Percentiles rank a stretch among this genome's conserved stretches.
phyloP scores from a whole-genome alignment of 2,329 filamentous ascomycete species.

The Aspergillus clavatus region DNA sequence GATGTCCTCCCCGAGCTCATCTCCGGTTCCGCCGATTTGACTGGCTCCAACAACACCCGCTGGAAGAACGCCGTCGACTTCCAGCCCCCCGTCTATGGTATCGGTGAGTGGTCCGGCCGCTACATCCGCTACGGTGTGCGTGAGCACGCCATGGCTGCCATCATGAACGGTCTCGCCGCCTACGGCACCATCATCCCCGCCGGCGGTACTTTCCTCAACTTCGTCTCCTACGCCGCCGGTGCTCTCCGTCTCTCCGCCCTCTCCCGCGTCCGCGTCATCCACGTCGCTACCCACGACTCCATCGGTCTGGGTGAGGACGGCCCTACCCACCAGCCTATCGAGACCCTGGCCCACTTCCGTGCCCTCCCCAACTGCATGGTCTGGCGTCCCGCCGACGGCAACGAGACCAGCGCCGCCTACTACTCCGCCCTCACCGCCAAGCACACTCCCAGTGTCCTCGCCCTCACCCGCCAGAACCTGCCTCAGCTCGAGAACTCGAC shows the following conservation, averaged over 20 bases:
- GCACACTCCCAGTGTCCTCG: conserved; percentile 86
- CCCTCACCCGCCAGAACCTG: conserved; percentile 95
- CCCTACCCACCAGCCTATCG: conserved; percentile 97
- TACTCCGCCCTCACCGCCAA: conserved; percentile 89
- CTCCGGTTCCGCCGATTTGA: conserved; percentile 95
- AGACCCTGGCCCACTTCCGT: conserved; percentile 97
- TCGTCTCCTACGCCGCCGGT: conserved; percentile 95
- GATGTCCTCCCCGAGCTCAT: conserved; percentile 79
- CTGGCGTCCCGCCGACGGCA: conserved; percentile 96
- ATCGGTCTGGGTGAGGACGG: conserved; percentile 99
- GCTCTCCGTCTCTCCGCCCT: conserved; percentile 90
- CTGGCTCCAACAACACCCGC: conserved; percentile 95
- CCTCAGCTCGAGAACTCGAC: conserved; percentile 94
- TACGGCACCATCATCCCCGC: conserved; percentile 95
- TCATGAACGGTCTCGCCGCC: conserved; percentile 73
- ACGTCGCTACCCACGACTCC: conserved; percentile 97
- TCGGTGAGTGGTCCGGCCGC: conserved; percentile 85
- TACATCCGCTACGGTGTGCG: conserved; percentile 60
- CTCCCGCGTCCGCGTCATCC: conserved; percentile 85
- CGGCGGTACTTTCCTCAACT: conserved; percentile 97
- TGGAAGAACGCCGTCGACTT: conserved; percentile 98
- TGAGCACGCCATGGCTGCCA: conserved; percentile 49
- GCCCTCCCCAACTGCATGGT: conserved; percentile 99
- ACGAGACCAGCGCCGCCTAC: conserved; percentile 97
- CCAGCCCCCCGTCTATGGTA: conserved; percentile 79